These are phyloP conservation scores for Hyphopichia burtonii DNA, from an alignment of 1,139 yeast genomes.

Conservation along the genomic window DNA sequence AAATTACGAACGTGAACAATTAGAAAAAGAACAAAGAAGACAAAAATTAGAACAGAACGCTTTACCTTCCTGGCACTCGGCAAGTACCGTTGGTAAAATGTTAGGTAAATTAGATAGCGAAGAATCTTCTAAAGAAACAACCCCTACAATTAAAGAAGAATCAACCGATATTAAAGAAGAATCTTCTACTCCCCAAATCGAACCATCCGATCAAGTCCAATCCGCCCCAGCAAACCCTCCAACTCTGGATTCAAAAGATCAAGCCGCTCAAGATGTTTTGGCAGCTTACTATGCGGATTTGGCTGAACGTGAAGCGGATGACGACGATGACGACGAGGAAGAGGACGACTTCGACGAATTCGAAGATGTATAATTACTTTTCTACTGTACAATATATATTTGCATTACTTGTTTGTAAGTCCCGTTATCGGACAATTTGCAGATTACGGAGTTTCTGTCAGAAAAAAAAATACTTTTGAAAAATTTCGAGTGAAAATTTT, in stretches of 20 bases:
- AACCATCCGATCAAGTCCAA: not conserved
- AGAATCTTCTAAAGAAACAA: slow-evolving; percentile 10
- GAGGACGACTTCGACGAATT: slow-evolving; percentile 52
- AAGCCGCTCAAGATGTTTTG: slow-evolving; percentile 72
- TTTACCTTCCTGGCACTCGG: slow-evolving; percentile 93
- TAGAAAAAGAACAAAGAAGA: slow-evolving; percentile 67
- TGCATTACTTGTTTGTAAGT: too few species aligned
- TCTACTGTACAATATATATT: too few species aligned
- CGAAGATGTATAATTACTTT: slow-evolving; percentile 34
- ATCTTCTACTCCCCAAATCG: slow-evolving; percentile 4
- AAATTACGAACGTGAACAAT: slow-evolving; percentile 62
- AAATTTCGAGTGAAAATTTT: not conserved
- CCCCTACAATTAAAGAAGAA: slow-evolving; percentile 8
- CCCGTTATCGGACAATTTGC: too few species aligned
- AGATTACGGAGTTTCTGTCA: too few species aligned
- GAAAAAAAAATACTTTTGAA: too few species aligned
- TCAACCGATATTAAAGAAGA: slow-evolving; percentile 5
- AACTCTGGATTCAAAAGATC: slow-evolving; percentile 51
- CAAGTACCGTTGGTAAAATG: slow-evolving; percentile 74
- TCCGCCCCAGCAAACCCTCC: slow-evolving; percentile 12
- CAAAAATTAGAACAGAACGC: slow-evolving; percentile 87
- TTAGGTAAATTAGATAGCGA: slow-evolving; percentile 48
- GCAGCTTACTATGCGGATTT: slow-evolving; percentile 77
- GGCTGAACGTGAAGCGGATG: slow-evolving; percentile 61
- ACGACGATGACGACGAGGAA: slow-evolving; percentile 62